phyloP scores from a whole-genome alignment of 495 filamentous ascomycete genomes.

The Articulospora tetracladia region DNA sequence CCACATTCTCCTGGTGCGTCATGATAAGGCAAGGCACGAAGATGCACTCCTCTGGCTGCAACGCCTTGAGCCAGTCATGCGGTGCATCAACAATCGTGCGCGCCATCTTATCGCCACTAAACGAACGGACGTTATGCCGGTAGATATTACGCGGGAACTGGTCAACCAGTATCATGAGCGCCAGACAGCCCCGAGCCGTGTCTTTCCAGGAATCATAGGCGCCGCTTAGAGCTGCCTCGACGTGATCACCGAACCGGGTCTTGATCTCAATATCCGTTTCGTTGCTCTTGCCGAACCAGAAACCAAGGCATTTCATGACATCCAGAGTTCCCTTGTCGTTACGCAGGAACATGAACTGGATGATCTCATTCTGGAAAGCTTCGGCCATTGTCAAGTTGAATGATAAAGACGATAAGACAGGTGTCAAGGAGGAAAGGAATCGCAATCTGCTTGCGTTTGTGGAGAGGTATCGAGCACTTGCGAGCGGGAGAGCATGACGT shows the following conservation, averaged over 20 bases:
- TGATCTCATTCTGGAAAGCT: conserved; percentile 4
- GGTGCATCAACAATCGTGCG: background rate
- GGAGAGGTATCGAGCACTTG: no score
- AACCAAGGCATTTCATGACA: conserved; percentile 4
- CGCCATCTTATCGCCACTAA: background rate
- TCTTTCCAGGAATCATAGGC: background rate
- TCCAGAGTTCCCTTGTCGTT: background rate
- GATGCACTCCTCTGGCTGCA: conserved; percentile 7
- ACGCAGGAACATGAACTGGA: conserved; percentile 8
- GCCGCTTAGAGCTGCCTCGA: background rate
- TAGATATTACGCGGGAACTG: conserved; percentile 12
- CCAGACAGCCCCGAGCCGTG: background rate
- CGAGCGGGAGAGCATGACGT: no score
- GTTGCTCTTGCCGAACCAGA: conserved; percentile 5
- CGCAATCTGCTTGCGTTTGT: no score
- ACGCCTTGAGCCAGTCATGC: background rate
- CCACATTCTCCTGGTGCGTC: conserved; percentile 9
- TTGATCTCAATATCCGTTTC: conserved; percentile 5
- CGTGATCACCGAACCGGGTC: background rate
- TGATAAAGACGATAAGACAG: no score
- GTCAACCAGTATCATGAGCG: conserved; percentile 6
- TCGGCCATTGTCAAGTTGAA: background rate
- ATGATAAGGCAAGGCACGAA: conserved; percentile 8
- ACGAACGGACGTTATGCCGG: background rate
- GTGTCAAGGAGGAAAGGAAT: no score